Conservation (phyloP, 345 rosid genomes). For the Eucalyptus camaldulensis region DNA sequence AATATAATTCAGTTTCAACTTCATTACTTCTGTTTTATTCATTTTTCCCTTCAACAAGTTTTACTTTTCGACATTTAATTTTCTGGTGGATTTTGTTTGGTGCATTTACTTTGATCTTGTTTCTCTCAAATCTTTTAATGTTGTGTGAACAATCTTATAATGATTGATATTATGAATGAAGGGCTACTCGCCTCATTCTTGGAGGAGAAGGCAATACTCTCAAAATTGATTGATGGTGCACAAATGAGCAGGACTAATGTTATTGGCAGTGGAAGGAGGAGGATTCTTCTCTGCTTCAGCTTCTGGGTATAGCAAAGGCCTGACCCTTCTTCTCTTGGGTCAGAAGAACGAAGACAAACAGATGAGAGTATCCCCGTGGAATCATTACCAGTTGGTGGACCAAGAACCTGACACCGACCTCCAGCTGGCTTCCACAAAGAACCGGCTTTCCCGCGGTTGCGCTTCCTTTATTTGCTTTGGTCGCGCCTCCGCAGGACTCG, state of each 20-base stretch:
- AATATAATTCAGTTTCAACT: background rate
- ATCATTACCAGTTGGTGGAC: constrained; percentile 91
- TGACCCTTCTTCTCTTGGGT: constrained; percentile 86
- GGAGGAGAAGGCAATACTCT: constrained; percentile 4
- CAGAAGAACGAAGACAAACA: constrained; percentile 70
- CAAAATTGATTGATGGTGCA: constrained; percentile 14
- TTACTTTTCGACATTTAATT: background rate
- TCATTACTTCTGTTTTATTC: background rate
- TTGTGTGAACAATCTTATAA: background rate
- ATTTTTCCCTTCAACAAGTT: background rate
- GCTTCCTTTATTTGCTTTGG: constrained; percentile 84
- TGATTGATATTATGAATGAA: background rate
- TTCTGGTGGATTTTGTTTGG: background rate
- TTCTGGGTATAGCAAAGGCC: constrained; percentile 84
- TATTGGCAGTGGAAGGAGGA: constrained; percentile 97
- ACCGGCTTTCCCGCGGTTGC: constrained; percentile 75
- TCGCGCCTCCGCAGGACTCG: constrained; percentile 75
- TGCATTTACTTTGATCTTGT: background rate
- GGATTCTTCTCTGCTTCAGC: constrained; percentile 97
- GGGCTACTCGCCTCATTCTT: background rate
- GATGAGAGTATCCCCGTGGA: constrained; percentile 96
- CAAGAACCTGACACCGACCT: constrained; percentile 62
- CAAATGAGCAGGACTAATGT: constrained; percentile 87
- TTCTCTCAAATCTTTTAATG: background rate
- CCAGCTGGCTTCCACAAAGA: constrained; percentile 95